A percentile compares a stretch with the other conserved stretches of the same genome.
Conservation (phyloP, 163 green algal genomes). For the Scenedesmus sp. region DNA sequence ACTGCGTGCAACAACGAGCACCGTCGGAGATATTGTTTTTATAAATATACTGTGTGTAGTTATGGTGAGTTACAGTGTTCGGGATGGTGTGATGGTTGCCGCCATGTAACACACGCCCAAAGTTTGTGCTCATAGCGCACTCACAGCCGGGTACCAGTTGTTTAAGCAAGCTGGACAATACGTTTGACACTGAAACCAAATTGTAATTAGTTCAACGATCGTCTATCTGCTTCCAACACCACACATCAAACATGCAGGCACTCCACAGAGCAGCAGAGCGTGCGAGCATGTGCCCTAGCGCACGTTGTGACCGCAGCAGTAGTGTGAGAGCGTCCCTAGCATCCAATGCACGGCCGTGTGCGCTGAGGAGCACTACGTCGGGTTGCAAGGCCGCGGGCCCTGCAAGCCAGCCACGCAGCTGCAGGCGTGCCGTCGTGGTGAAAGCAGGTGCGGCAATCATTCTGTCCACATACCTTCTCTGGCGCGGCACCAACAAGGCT, state of each 20-base stretch:
- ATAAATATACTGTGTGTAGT: background rate
- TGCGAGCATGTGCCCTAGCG: background rate
- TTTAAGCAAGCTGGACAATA: background rate
- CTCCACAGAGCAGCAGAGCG: conserved; percentile 9
- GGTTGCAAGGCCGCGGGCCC: background rate
- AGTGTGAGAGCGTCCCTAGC: background rate
- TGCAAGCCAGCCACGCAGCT: background rate
- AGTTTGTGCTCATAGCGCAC: background rate
- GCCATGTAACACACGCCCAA: background rate
- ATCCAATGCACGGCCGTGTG: conserved; percentile 13
- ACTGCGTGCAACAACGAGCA: background rate
- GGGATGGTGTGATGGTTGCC: background rate
- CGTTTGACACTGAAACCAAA: background rate
- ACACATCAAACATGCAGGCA: background rate
- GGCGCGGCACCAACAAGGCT: background rate
- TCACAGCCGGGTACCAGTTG: background rate
- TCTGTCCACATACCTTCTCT: background rate
- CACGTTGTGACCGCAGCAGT: background rate
- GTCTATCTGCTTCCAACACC: background rate
- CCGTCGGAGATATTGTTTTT: no score
- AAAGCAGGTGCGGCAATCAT: background rate
- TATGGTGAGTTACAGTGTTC: background rate
- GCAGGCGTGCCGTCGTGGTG: background rate
- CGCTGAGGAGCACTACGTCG: background rate
- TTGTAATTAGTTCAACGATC: background rate